Conservation (phyloP, 805 yeast genomes). For the Saccharomycopsis fermentans region DNA sequence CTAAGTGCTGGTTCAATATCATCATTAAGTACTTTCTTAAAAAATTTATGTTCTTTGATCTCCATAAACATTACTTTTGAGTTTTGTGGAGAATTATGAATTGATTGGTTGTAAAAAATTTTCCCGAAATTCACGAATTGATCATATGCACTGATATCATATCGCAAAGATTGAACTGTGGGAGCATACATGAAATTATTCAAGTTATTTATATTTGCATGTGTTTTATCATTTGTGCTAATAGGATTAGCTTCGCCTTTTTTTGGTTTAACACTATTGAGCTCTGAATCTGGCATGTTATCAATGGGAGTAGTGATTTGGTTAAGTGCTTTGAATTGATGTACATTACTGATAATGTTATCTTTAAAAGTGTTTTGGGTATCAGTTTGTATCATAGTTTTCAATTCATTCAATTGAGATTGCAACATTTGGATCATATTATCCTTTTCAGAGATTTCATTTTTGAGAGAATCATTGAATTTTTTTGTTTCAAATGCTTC, state of each 20-base stretch:
- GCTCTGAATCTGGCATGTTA: background rate
- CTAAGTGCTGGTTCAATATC: conserved; percentile 33
- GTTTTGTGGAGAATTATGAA: conserved; percentile 5
- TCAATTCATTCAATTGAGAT: conserved; percentile 58
- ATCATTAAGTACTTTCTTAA: conserved; percentile 57
- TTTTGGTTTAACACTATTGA: background rate
- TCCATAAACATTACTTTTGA: conserved; percentile 8
- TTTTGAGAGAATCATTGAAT: conserved; percentile 43
- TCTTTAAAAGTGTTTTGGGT: conserved; percentile 21
- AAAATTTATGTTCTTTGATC: conserved; percentile 32
- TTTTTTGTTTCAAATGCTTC: conserved; percentile 51
- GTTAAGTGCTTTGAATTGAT: background rate
- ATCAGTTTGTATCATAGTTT: conserved; percentile 44
- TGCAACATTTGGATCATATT: conserved; percentile 53
- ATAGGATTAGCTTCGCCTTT: background rate
- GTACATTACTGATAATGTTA: background rate
- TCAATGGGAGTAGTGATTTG: background rate
- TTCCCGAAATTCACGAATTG: conserved; percentile 14
- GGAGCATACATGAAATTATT: conserved; percentile 18
- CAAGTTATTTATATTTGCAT: background rate
- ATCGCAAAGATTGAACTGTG: conserved; percentile 17
- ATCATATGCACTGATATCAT: conserved; percentile 13
- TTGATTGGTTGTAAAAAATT: conserved; percentile 6
- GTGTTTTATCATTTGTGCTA: background rate
- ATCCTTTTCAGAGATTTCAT: conserved; percentile 57